These are phyloP conservation scores for Talaromyces sp. DNA, from an alignment of 2,329 filamentous ascomycete genomes.

Conservation along the genomic window DNA sequence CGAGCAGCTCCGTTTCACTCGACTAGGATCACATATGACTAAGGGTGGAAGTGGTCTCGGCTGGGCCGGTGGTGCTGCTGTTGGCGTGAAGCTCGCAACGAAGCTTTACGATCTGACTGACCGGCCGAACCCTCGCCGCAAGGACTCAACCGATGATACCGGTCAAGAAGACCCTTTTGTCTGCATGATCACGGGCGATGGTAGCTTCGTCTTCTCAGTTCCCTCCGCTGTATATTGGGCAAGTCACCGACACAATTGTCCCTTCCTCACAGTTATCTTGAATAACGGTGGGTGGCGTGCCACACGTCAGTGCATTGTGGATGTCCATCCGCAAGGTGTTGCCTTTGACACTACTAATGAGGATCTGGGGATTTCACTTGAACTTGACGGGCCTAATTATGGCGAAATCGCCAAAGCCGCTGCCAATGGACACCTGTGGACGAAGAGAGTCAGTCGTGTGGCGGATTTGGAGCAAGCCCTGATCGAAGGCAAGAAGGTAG, in stretches of 20 bases:
- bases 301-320: constrained; percentile 26
- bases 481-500: constrained; percentile 13
- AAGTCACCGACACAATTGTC: constrained; percentile 58
- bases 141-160: constrained; percentile 15
- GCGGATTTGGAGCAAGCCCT: constrained; percentile 15
- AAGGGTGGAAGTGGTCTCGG: constrained; percentile 74
- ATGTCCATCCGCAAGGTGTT: constrained; percentile 18
- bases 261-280: constrained; percentile 60
- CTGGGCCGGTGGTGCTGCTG: constrained; percentile 69
- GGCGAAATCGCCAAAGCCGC: constrained; percentile 18
- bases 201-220: constrained; percentile 60
- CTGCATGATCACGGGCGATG: constrained; percentile 61
- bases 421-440: constrained; percentile 19
- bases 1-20: constrained; percentile 18
- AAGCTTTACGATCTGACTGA: constrained; percentile 39
- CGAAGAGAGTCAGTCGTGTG: constrained; percentile 14
- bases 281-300: constrained; percentile 68
- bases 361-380: constrained; percentile 19
- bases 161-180: constrained; percentile 50
- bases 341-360: constrained; percentile 13
- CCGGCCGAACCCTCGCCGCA: constrained; percentile 12
- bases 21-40: constrained; percentile 45
- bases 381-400: constrained; percentile 18
- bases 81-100: constrained; percentile 69
- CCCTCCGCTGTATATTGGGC: constrained; percentile 66